Conservation (phyloP, 371 early-diverging fungal species). For the Mucor racemosus region DNA sequence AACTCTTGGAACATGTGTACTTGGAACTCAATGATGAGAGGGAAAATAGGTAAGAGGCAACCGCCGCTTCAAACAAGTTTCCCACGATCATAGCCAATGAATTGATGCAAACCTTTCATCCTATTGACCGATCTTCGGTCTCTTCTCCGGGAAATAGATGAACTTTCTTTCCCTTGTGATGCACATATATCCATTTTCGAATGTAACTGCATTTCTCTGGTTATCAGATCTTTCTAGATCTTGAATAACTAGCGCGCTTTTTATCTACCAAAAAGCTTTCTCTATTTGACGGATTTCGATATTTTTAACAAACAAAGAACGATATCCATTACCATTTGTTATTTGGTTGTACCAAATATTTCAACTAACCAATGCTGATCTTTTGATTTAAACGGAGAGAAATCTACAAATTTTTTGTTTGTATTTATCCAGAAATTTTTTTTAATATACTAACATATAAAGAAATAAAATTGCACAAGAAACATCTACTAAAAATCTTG, state of each 20-base stretch:
- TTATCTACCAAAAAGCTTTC: background rate
- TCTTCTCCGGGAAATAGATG: slow-evolving; percentile 10
- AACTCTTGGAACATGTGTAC: slow-evolving; percentile 13
- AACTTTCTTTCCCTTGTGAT: background rate
- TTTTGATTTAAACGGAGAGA: slow-evolving; percentile 8
- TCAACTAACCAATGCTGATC: slow-evolving; percentile 9
- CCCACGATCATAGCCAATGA: slow-evolving; percentile 42
- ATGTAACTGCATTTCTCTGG: background rate
- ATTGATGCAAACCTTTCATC: background rate
- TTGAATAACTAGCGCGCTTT: background rate
- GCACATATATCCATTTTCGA: background rate
- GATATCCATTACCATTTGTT: background rate
- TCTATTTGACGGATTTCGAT: background rate
- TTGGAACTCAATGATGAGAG: slow-evolving; percentile 12
- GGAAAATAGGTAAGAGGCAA: slow-evolving; percentile 17
- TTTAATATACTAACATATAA: background rate
- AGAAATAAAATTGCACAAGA: background rate
- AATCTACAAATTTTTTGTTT: background rate
- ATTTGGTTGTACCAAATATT: background rate
- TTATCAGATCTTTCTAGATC: background rate
- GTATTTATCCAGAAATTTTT: background rate
- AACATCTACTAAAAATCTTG: background rate
- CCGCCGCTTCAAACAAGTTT: slow-evolving; percentile 22
- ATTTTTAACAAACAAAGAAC: background rate
- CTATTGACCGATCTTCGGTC: slow-evolving; percentile 19